Conservation (phyloP, 345 rosid species). For the Salix viminalis region DNA sequence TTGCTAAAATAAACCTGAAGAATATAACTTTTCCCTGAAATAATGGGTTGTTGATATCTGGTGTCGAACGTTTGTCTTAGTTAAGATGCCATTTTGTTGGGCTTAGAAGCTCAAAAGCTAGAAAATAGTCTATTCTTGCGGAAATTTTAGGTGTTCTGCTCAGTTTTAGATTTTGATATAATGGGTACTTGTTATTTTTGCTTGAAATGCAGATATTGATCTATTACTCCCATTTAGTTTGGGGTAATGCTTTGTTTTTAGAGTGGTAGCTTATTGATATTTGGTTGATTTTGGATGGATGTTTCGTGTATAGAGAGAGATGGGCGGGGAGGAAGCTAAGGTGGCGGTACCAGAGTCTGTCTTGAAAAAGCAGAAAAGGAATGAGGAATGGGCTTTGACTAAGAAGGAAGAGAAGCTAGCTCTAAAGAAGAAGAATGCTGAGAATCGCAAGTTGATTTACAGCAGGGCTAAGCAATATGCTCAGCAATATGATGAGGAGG, state of each 20-base stretch:
- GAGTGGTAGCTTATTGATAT: neutral
- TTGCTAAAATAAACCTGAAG: neutral
- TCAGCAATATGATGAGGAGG: constrained; percentile 56
- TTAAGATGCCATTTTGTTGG: neutral
- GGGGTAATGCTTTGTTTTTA: neutral
- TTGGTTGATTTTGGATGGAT: neutral
- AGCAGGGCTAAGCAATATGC: constrained; percentile 55
- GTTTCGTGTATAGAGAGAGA: constrained; percentile 19
- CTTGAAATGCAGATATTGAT: neutral
- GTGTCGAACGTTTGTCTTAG: too few relatives aligned
- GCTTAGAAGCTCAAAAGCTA: neutral
- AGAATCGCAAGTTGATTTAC: constrained; percentile 53
- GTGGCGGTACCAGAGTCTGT: constrained; percentile 68
- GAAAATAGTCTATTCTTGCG: neutral
- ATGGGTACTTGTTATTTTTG: neutral
- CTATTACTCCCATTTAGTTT: neutral
- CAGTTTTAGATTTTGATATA: neutral
- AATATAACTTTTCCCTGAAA: neutral
- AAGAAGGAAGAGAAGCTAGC: constrained; percentile 43
- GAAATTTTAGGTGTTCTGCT: neutral
- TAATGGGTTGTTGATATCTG: neutral
- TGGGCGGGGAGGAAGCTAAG: constrained; percentile 48
- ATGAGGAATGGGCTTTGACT: constrained; percentile 57
- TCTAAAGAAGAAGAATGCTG: constrained; percentile 48
- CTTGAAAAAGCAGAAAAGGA: constrained; percentile 74